Conservation (phyloP, 805 yeast species). For the Starmerella lactis-condensi region DNA sequence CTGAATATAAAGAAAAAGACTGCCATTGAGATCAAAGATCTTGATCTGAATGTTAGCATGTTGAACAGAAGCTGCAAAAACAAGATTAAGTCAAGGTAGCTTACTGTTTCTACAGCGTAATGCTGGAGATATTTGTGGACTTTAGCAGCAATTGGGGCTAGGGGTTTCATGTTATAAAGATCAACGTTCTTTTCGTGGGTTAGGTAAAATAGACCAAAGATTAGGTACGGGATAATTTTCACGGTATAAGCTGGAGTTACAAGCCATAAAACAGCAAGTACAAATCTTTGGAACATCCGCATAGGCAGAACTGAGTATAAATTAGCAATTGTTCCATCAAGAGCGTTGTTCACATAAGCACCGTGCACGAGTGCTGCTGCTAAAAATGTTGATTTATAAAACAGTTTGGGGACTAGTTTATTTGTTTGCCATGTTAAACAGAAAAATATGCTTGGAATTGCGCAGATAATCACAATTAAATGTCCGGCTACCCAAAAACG, state of each 20-base stretch:
- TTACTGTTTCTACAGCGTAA: constrained; percentile 19
- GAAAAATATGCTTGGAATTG: too few relatives aligned
- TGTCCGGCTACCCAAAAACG: too few relatives aligned
- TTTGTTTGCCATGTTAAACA: too few relatives aligned
- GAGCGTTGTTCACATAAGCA: too few relatives aligned
- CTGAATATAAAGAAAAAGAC: constrained; percentile 43
- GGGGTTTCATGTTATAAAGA: constrained; percentile 4
- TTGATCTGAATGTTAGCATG: constrained; percentile 37
- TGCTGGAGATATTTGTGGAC: constrained; percentile 10
- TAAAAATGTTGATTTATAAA: too few relatives aligned
- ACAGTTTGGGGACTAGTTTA: too few relatives aligned
- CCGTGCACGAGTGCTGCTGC: too few relatives aligned
- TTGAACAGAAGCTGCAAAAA: constrained; percentile 29
- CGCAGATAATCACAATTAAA: too few relatives aligned
- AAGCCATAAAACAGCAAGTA: constrained; percentile 36
- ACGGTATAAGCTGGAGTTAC: constrained; percentile 42
- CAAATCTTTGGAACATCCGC: constrained; percentile 54
- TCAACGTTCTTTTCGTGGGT: constrained; percentile 26
- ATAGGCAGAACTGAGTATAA: constrained; percentile 47
- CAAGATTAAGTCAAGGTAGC: constrained; percentile 33
- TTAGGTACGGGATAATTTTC: constrained; percentile 49
- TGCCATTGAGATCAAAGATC: constrained; percentile 39
- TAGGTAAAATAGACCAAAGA: constrained; percentile 62
- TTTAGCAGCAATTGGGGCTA: constrained; percentile 2
- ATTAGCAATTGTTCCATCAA: constrained; percentile 43